Conservation (phyloP, 257 asterid species). For the Petrea volubilis region DNA sequence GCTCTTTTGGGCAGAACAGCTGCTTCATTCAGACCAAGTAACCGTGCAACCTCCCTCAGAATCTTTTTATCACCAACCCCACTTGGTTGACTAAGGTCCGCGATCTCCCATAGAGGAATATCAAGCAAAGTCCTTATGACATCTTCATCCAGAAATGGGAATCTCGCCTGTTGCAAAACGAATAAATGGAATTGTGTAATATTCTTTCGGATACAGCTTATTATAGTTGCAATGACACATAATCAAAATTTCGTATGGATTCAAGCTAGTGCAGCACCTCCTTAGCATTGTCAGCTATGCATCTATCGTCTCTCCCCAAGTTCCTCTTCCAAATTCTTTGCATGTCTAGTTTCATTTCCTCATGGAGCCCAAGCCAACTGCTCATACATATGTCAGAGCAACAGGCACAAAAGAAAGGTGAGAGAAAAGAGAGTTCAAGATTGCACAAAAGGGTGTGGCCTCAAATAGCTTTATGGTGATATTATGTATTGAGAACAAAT, state of each 20-base stretch:
- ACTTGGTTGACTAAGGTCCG: conserved; percentile 85
- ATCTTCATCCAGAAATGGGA: conserved; percentile 93
- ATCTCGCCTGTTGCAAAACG: conserved; percentile 63
- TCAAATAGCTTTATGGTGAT: not conserved
- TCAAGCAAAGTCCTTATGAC: conserved; percentile 80
- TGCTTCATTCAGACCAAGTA: conserved; percentile 79
- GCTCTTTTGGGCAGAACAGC: conserved; percentile 90
- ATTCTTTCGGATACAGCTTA: not conserved
- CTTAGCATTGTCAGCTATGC: conserved; percentile 88
- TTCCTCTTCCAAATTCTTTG: conserved; percentile 98
- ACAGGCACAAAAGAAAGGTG: not conserved
- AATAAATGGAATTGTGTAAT: not conserved
- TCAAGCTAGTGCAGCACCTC: conserved; percentile 54
- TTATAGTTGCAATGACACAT: not conserved
- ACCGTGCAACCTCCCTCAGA: conserved; percentile 85
- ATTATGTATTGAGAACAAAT: not conserved
- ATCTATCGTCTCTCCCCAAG: conserved; percentile 95
- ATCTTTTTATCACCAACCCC: conserved; percentile 90
- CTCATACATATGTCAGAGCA: conserved; percentile 8
- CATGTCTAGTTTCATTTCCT: conserved; percentile 95
- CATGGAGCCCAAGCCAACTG: conserved; percentile 88
- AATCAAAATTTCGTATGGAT: not conserved
- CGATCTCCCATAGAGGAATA: conserved; percentile 91
- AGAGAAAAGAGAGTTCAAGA: not conserved
- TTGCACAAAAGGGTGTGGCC: not conserved